Evolutionary conservation across 306 rosid species (phyloP).

Genomic region (Morella rubra): DNA sequence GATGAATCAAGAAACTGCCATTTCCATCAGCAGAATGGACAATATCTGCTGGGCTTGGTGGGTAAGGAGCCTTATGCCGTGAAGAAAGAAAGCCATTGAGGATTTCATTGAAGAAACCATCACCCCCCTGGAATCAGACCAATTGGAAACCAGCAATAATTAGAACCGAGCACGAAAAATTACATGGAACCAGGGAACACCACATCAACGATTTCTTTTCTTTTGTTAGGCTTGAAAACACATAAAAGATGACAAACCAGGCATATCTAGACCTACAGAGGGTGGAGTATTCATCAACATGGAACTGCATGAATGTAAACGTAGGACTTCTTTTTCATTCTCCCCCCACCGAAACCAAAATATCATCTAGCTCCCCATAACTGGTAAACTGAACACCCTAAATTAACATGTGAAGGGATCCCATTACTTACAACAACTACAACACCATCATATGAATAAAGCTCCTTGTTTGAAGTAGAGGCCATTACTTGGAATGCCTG

Average conservation of each 20-base stretch:
- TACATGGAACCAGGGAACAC: too few species aligned
- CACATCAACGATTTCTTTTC: too few species aligned
- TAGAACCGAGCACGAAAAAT: background rate
- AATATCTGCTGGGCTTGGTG: constrained; percentile 76
- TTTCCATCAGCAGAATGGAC: constrained; percentile 37
- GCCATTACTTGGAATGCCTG: constrained; percentile 78
- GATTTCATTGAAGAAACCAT: constrained; percentile 97
- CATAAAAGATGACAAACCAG: too few species aligned
- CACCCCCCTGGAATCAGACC: constrained; percentile 81
- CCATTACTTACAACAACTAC: constrained; percentile 76
- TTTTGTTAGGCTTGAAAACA: too few species aligned
- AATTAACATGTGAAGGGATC: constrained; percentile 16
- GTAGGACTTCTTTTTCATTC: too few species aligned
- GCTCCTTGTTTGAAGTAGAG: constrained; percentile 60
- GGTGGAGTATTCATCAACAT: too few species aligned
- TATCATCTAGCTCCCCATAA: constrained; percentile 1
- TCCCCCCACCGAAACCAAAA: too few species aligned
- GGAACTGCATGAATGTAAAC: too few species aligned
- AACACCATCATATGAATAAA: constrained; percentile 80
- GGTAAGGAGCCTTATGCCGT: constrained; percentile 74
- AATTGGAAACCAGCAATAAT: constrained; percentile 29
- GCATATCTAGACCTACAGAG: too few species aligned
- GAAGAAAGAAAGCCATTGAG: constrained; percentile 91
- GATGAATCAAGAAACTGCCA: constrained; percentile 36
- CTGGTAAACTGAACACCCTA: constrained; percentile 3